Base-by-base conservation (phyloP, 2,329 filamentous ascomycete species). In the Colletotrichum sp. region DNA sequence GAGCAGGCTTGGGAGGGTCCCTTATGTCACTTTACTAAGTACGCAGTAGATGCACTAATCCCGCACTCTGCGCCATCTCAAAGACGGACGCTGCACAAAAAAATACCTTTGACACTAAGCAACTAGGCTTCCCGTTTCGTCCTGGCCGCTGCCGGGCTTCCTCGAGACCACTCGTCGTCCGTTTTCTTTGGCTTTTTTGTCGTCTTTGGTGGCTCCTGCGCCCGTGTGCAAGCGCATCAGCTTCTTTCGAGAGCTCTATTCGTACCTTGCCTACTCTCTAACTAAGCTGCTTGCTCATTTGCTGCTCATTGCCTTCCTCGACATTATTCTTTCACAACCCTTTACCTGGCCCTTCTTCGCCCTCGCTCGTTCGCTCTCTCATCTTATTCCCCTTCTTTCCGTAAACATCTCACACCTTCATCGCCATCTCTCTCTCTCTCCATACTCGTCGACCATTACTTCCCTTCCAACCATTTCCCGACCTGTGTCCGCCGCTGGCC, bases 61-160 rank as follows among this genome's bases (percentile, higher is more conserved):
- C 68, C 63, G 43, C 57, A 13, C 30, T 61, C 28, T 32, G 43
- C 43, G 43, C 43, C 43, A 75, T 55, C 38, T 72, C 69, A 52
- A 75, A 75, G 73, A 60, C 69, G 73, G 63, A 48, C 69, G 69
- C 61, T 21, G 65, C 32, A 64, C 38, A 64, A 65, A 67, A 67
- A 65, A 72, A 72, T 43, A 72, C 64, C 70, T n/a, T 64, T 65
- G 71, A 58, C 69, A 72, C 70, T 75, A 73, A 34, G 69, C 34
- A 63, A 64, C 61, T 65, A 69, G 52, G 55, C 43, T 70, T 76
- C 71, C 71, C 71, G 64, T 73, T 75, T 72, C 70, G 73, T 71
- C 67, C 67, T 75, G 73, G 73, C 38, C 43, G 69, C 73, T 67
- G 69, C 72, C 36, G 60, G 60, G 32, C 72, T 71, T 71, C 67